Evolutionary conservation across 129 eudicot genomes (phyloP).

Genomic region (Logfia minima): DNA sequence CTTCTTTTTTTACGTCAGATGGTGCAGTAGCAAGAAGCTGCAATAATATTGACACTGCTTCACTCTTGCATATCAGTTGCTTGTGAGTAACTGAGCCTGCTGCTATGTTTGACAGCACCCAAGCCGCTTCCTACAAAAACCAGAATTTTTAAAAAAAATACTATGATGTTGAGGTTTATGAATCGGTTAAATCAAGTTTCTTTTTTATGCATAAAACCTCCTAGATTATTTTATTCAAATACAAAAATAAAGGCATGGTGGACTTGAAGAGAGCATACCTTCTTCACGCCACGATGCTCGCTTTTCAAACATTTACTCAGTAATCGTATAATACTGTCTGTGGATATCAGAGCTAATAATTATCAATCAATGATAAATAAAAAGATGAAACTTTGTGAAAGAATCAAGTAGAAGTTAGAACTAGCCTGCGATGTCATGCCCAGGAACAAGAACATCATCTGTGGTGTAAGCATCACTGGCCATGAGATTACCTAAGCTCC

Average conservation of each 20-base stretch:
- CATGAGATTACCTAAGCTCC: constrained; percentile 92
- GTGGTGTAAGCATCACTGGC: constrained; percentile 79
- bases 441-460: constrained; percentile 57
- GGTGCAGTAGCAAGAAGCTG: constrained; percentile 65
- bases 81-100: constrained; percentile 89
- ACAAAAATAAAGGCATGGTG: too few species aligned
- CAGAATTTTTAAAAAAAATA: too few species aligned
- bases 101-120: constrained; percentile 96
- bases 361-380: not conserved
- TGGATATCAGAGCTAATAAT: constrained; percentile 16
- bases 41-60: constrained; percentile 56
- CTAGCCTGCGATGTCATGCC: constrained; percentile 77
- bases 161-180: not conserved
- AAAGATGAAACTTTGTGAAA: not conserved
- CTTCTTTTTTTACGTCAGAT: constrained; percentile 80
- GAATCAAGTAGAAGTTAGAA: constrained; percentile 18
- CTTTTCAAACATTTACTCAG: constrained; percentile 71
- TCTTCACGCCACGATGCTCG: constrained; percentile 87
- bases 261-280: constrained; percentile 43
- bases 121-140: constrained; percentile 79
- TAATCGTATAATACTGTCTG: constrained; percentile 66
- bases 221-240: not conserved
- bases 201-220: not conserved
- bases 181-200: not conserved
- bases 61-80: constrained; percentile 66